Conservation (phyloP, 2,329 filamentous ascomycete species). For the Penicillium nordicum region DNA sequence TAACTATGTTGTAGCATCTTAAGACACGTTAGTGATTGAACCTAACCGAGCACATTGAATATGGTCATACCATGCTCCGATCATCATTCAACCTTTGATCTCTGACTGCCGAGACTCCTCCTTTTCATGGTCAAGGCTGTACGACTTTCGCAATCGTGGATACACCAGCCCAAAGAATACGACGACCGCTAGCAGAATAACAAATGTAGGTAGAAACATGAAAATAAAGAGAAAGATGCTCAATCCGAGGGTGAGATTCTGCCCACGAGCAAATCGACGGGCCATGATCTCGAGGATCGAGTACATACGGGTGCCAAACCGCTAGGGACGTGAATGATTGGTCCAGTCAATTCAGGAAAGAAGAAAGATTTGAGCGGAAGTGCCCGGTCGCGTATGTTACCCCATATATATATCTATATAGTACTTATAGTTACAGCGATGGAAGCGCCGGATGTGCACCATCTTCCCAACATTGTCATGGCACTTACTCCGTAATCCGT, state of each 20-base stretch:
- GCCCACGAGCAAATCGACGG: slow-evolving; percentile 27
- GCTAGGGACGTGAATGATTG: background rate
- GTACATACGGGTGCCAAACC: slow-evolving; percentile 14
- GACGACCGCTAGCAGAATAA: slow-evolving; percentile 32
- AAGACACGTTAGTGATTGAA: background rate
- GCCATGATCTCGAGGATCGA: slow-evolving; percentile 27
- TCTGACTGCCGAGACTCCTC: background rate
- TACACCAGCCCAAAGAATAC: slow-evolving; percentile 32
- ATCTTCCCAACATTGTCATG: background rate
- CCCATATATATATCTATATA: background rate
- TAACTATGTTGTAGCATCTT: background rate
- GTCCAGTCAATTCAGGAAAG: background rate
- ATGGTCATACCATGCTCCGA: background rate
- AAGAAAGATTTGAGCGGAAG: background rate
- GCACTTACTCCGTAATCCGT: background rate
- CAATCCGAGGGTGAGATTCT: slow-evolving; percentile 29
- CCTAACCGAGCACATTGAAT: background rate
- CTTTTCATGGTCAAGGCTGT: slow-evolving; percentile 3
- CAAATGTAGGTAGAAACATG: slow-evolving; percentile 35
- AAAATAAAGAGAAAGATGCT: slow-evolving; percentile 35
- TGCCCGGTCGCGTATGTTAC: background rate
- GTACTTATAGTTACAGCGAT: background rate
- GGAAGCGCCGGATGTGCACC: slow-evolving; percentile 5
- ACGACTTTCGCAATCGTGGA: slow-evolving; percentile 25
- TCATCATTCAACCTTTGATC: background rate